These are phyloP conservation scores for Russula olivacea DNA, from an alignment of 768 basidiomycete species.

Conservation along the genomic window DNA sequence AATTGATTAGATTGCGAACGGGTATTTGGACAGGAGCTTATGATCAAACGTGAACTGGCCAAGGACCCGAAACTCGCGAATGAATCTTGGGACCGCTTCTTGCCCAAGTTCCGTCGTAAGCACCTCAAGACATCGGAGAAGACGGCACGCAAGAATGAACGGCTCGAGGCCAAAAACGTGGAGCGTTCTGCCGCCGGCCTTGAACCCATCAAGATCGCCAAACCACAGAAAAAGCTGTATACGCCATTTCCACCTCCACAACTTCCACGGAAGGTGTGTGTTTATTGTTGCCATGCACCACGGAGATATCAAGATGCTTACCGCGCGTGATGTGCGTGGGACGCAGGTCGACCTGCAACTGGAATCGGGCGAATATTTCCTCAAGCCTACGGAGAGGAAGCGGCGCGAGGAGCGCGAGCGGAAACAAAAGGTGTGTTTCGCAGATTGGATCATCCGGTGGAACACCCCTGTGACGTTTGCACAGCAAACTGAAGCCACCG, in stretches of 20 bases:
- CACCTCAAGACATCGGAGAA: conserved; percentile 94
- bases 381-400: conserved; percentile 85
- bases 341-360: conserved; percentile 85
- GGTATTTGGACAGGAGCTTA: conserved; percentile 69
- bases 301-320: neutral
- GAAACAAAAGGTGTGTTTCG: conserved; percentile 61
- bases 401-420: conserved; percentile 62
- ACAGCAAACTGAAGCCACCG: conserved; percentile 75
- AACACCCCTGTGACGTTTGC: neutral
- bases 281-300: neutral
- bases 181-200: conserved; percentile 65
- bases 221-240: conserved; percentile 80
- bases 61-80: conserved; percentile 94
- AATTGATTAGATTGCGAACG: neutral
- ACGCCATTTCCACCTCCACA: conserved; percentile 99
- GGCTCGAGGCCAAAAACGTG: conserved; percentile 50
- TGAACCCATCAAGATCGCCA: conserved; percentile 37
- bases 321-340: neutral
- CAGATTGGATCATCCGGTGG: too few relatives aligned
- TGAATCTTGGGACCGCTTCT: conserved; percentile 95
- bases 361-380: conserved; percentile 97
- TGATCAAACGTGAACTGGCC: conserved; percentile 96
- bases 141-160: conserved; percentile 84
- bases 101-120: conserved; percentile 90
- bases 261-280: conserved; percentile 75